These are phyloP conservation scores for sunflower (Helianthus annuus) DNA, from an alignment of 129 eudicot species.

Conservation along the genomic window DNA sequence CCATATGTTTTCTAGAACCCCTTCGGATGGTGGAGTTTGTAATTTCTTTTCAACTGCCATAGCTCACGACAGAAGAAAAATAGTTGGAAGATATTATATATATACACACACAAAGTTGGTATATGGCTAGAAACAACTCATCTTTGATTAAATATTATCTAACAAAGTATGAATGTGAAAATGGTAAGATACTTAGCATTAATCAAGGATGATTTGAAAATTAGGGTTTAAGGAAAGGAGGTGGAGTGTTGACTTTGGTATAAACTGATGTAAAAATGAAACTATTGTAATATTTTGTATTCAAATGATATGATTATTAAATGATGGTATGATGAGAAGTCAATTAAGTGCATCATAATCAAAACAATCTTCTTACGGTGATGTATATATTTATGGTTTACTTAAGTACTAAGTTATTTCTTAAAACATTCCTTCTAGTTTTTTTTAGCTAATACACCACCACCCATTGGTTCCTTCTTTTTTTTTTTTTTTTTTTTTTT, in stretches of 20 bases:
- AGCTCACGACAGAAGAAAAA: constrained; percentile 11
- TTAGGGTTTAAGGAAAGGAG: constrained; percentile 54
- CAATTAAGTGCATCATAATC: constrained; percentile 22
- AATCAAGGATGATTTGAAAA: constrained; percentile 61
- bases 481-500: too few species aligned
- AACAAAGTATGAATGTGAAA: constrained; percentile 37
- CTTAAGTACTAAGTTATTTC: constrained; percentile 18
- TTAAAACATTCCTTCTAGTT: constrained; percentile 28
- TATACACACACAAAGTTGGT: constrained; percentile 8
- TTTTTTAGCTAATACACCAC: too few species aligned
- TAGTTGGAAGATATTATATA: not conserved
- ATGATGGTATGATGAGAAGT: constrained; percentile 17
- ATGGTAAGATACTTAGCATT: constrained; percentile 54
- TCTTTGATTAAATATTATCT: constrained; percentile 14
- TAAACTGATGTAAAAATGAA: not conserved
- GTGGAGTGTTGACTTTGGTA: constrained; percentile 33
- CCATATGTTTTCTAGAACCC: constrained; percentile 79
- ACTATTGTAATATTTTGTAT: constrained; percentile 1
- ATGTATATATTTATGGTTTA: constrained; percentile 23
- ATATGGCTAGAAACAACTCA: constrained; percentile 25
- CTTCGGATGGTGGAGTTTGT: constrained; percentile 31
- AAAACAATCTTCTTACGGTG: constrained; percentile 19
- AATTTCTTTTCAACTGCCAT: constrained; percentile 49
- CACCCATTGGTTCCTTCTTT: too few species aligned
- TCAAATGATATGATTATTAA: constrained; percentile 15